Evolutionary conservation across 768 basidiomycete genomes (phyloP).

Genomic region (Pleurotus tuoliensis): DNA sequence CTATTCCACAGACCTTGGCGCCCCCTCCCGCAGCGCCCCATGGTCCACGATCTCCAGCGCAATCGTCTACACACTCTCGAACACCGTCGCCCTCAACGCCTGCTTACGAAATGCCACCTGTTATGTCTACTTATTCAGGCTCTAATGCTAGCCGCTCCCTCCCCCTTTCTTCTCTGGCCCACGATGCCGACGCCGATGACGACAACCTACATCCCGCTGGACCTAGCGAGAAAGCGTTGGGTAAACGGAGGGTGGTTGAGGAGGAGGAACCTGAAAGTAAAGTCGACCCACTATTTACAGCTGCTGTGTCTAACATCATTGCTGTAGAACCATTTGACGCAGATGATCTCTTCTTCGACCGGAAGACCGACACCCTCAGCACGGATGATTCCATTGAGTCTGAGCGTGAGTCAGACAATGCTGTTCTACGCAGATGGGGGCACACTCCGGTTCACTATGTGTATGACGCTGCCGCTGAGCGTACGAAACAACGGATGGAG

Average conservation of each 20-base stretch:
- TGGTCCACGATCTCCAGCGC: slow-evolving; percentile 66
- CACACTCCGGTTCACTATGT: slow-evolving; percentile 65
- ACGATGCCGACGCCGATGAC: slow-evolving; percentile 27
- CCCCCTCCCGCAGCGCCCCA: slow-evolving; percentile 68
- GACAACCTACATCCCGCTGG: slow-evolving; percentile 36
- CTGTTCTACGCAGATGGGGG: slow-evolving; percentile 35
- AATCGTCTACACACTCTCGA: slow-evolving; percentile 44
- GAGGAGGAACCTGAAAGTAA: slow-evolving; percentile 44
- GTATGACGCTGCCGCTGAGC: slow-evolving; percentile 92
- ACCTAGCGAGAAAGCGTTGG: slow-evolving; percentile 86
- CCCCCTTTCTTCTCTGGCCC: slow-evolving; percentile 10
- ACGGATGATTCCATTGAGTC: slow-evolving; percentile 19
- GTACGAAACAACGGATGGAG: slow-evolving; percentile 56
- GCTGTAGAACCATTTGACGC: slow-evolving; percentile 45
- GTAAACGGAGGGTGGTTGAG: slow-evolving; percentile 70
- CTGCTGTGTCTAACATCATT: not conserved
- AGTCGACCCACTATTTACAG: slow-evolving; percentile 19
- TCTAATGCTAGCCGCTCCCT: slow-evolving; percentile 15
- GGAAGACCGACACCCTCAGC: slow-evolving; percentile 29
- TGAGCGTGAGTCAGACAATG: slow-evolving; percentile 46
- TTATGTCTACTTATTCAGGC: not conserved
- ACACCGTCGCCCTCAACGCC: slow-evolving; percentile 67
- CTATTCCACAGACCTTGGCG: slow-evolving; percentile 33
- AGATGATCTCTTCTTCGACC: slow-evolving; percentile 51
- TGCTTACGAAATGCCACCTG: slow-evolving; percentile 12